A percentile compares a stretch with the other conserved stretches of the same genome.
These are phyloP conservation scores for Rhizopogon rudus DNA, from an alignment of 768 basidiomycete species.

Conservation along the genomic window DNA sequence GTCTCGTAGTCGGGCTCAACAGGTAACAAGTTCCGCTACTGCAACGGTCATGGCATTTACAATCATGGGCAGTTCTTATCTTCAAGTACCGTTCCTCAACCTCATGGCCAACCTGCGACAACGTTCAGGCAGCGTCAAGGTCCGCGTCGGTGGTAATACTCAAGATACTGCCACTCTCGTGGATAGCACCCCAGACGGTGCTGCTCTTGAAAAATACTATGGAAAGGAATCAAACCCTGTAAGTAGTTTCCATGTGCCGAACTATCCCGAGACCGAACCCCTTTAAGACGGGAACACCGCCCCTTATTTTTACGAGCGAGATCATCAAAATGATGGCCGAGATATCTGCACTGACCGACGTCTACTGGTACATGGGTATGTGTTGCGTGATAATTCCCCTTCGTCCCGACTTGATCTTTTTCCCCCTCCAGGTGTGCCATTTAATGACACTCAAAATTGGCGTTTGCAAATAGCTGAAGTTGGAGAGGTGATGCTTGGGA, in stretches of 20 bases:
- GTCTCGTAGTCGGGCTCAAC: conserved; percentile 12
- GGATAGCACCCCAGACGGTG: conserved; percentile 39
- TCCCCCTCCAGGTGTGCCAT: conserved; percentile 54
- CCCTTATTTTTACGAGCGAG: conserved; percentile 59
- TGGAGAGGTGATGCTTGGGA: conserved; percentile 59
- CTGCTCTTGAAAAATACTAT: conserved; percentile 46
- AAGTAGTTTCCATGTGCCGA: conserved; percentile 3
- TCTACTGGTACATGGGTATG: conserved; percentile 62
- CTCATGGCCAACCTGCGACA: conserved; percentile 67
- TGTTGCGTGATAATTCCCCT: background rate
- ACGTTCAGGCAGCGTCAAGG: conserved; percentile 53
- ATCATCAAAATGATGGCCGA: conserved; percentile 63
- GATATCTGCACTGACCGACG: conserved; percentile 51
- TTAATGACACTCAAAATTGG: conserved; percentile 58
- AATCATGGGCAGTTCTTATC: conserved; percentile 32
- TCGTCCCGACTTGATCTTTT: conserved; percentile 13
- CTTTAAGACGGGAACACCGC: conserved; percentile 57
- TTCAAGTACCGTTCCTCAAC: conserved; percentile 71
- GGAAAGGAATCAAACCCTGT: conserved; percentile 35
- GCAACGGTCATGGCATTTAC: background rate
- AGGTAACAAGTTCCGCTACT: conserved; percentile 4
- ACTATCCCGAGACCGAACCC: background rate
- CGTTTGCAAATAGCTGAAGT: conserved; percentile 49
- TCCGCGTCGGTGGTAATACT: conserved; percentile 80
- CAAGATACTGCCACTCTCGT: conserved; percentile 62